A percentile compares a stretch with the other conserved stretches of the same genome.
phyloP scores from a whole-genome alignment of 2,329 filamentous ascomycete species.

The Colletotrichum falcatum region DNA sequence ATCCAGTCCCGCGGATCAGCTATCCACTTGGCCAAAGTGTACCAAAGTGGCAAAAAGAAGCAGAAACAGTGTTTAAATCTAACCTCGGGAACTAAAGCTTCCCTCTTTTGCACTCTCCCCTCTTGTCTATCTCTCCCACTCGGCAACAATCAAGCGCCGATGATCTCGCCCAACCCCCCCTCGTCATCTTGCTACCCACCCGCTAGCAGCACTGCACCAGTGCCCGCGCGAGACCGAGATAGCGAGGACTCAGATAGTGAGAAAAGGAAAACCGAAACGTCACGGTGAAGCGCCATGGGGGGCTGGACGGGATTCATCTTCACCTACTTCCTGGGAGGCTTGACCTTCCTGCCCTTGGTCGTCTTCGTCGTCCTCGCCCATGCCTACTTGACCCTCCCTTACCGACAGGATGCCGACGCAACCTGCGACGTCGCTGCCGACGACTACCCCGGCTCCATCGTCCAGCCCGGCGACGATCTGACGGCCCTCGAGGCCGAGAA shows the following conservation, averaged over 20 bases:
- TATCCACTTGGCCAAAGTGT: slow-evolving; percentile 14
- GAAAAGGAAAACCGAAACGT: slow-evolving; percentile 25
- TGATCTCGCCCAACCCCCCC: slow-evolving; percentile 25
- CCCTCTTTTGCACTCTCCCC: background rate
- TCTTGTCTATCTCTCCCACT: background rate
- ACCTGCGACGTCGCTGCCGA: slow-evolving; percentile 49
- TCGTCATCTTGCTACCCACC: slow-evolving; percentile 18
- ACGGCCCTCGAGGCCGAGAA: slow-evolving; percentile 71
- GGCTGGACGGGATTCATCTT: slow-evolving; percentile 71
- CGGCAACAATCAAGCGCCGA: slow-evolving; percentile 26
- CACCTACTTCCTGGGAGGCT: slow-evolving; percentile 85
- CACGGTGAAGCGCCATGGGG: slow-evolving; percentile 56
- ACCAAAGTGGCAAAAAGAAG: background rate
- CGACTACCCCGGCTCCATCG: slow-evolving; percentile 51
- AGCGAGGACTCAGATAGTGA: slow-evolving; percentile 12
- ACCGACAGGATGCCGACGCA: slow-evolving; percentile 56
- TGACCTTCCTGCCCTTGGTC: slow-evolving; percentile 87
- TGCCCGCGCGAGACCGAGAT: slow-evolving; percentile 27
- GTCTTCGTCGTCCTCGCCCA: slow-evolving; percentile 71
- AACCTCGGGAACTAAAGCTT: slow-evolving; percentile 23
- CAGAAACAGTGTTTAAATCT: background rate
- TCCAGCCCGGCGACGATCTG: slow-evolving; percentile 73
- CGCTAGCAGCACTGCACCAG: slow-evolving; percentile 32
- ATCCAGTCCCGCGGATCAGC: slow-evolving; percentile 9
- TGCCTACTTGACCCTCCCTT: slow-evolving; percentile 76